phyloP scores from a whole-genome alignment of 345 rosid species.

The Clausena lansium region DNA sequence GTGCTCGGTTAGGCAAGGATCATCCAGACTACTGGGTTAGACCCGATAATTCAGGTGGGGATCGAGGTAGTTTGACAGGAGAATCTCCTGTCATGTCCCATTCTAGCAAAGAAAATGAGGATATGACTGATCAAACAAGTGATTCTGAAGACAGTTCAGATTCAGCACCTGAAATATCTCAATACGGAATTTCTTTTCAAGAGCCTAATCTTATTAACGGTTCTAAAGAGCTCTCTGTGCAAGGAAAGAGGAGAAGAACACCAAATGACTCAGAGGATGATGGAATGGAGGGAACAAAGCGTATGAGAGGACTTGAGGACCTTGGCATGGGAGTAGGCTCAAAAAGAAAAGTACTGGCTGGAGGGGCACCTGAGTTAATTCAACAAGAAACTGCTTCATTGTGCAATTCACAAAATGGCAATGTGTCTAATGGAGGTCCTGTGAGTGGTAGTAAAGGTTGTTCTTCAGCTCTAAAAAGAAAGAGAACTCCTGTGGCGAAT shows the following conservation, averaged over 20 bases:
- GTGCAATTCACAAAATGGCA: conserved; percentile 39
- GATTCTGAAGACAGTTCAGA: conserved; percentile 39
- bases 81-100: conserved; percentile 51
- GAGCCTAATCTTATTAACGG: conserved; percentile 47
- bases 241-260: conserved; percentile 75
- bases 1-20: conserved; percentile 60
- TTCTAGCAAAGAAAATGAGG: conserved; percentile 54
- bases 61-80: conserved; percentile 35
- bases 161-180: conserved; percentile 65
- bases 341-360: conserved; percentile 39
- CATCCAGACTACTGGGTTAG: conserved; percentile 35
- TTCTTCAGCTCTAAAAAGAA: conserved; percentile 54
- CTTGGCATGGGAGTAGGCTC: conserved; percentile 62
- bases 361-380: conserved; percentile 27
- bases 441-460: conserved; percentile 47
- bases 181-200: conserved; percentile 66
- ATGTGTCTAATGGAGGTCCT: conserved; percentile 49
- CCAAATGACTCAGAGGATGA: conserved; percentile 98
- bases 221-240: conserved; percentile 48
- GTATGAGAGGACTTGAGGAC: conserved; percentile 99
- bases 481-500: conserved; percentile 62
- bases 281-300: conserved; percentile 87
- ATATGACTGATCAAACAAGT: conserved; percentile 33
- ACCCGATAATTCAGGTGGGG: conserved; percentile 32
- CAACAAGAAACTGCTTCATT: conserved; percentile 39